Evolutionary conservation across 2,329 filamentous ascomycete genomes (phyloP).

Genomic region (Colletotrichum tropicicola): DNA sequence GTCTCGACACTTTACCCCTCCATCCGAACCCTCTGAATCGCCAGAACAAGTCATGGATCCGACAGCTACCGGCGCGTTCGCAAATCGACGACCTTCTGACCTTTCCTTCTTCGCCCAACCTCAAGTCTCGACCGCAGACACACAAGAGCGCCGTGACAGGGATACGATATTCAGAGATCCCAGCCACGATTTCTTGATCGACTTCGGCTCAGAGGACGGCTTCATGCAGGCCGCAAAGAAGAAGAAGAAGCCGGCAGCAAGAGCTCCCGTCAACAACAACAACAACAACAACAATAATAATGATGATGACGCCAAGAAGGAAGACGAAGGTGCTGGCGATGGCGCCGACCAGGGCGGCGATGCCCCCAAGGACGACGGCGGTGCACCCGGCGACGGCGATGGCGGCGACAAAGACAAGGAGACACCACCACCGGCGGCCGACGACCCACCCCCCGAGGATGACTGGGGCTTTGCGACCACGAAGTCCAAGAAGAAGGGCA

Average conservation of each 20-base stretch:
- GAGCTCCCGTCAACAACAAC: constrained; percentile 47
- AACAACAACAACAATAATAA: constrained; percentile 52
- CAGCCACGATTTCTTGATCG: constrained; percentile 56
- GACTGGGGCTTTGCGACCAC: constrained; percentile 59
- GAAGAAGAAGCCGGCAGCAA: constrained; percentile 61
- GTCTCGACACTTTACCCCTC: constrained; percentile 39
- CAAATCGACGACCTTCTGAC: constrained; percentile 36
- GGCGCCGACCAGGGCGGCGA: constrained; percentile 38
- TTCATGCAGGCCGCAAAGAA: constrained; percentile 64
- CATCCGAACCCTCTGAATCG: constrained; percentile 33
- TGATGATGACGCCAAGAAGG: constrained; percentile 49
- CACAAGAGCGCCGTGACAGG: constrained; percentile 32
- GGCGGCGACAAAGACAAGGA: constrained; percentile 38
- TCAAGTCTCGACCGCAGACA: constrained; percentile 33
- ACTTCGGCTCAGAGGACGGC: constrained; percentile 64
- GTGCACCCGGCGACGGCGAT: constrained; percentile 31
- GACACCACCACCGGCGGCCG: constrained; percentile 37
- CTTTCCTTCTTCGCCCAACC: constrained; percentile 34
- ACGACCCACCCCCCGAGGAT: constrained; percentile 56
- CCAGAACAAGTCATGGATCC: constrained; percentile 39
- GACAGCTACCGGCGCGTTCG: constrained; percentile 41
- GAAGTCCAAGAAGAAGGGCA: constrained; percentile 64
- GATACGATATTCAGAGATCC: constrained; percentile 56
- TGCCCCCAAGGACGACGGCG: constrained; percentile 22
- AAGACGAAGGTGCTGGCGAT: constrained; percentile 45